Conservation (phyloP, 192 early-diverging fungal genomes). For the Coemansia sp. region DNA sequence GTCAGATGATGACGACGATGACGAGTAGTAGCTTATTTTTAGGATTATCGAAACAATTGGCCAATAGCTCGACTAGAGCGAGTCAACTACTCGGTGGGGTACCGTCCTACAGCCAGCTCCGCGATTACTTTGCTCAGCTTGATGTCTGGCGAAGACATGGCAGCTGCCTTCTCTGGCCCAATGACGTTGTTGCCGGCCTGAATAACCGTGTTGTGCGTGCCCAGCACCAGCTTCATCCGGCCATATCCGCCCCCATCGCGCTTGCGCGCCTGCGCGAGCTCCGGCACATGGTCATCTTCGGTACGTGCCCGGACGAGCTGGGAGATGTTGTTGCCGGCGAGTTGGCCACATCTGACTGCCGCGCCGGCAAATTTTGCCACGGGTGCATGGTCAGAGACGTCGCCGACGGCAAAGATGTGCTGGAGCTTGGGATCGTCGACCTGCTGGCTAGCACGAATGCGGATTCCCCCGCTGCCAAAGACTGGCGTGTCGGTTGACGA, state of each 20-base stretch:
- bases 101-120: conserved; percentile 13
- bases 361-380: conserved; percentile 33
- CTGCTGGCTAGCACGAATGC: conserved; percentile 54
- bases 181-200: conserved; percentile 26
- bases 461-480: conserved; percentile 37
- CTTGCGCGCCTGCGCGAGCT: not conserved
- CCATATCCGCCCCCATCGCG: conserved; percentile 9
- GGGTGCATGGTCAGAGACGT: conserved; percentile 49
- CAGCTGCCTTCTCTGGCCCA: conserved; percentile 24
- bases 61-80: too few relatives aligned
- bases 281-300: not conserved
- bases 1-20: conserved; percentile 53
- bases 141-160: conserved; percentile 31
- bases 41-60: too few relatives aligned
- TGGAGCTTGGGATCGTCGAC: conserved; percentile 55
- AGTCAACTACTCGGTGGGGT: conserved; percentile 2
- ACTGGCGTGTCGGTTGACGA: conserved; percentile 19
- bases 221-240: conserved; percentile 38
- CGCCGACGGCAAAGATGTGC: conserved; percentile 72
- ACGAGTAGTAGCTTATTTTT: not conserved
- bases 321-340: conserved; percentile 28
- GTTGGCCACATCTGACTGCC: conserved; percentile 16
- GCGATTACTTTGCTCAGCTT: conserved; percentile 33
- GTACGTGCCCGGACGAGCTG: conserved; percentile 14
- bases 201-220: conserved; percentile 30